Percentiles rank a stretch among this genome's conserved stretches.
Conservation (phyloP, 2,329 filamentous ascomycete species). For the Aspergillus pseudonomiae region DNA sequence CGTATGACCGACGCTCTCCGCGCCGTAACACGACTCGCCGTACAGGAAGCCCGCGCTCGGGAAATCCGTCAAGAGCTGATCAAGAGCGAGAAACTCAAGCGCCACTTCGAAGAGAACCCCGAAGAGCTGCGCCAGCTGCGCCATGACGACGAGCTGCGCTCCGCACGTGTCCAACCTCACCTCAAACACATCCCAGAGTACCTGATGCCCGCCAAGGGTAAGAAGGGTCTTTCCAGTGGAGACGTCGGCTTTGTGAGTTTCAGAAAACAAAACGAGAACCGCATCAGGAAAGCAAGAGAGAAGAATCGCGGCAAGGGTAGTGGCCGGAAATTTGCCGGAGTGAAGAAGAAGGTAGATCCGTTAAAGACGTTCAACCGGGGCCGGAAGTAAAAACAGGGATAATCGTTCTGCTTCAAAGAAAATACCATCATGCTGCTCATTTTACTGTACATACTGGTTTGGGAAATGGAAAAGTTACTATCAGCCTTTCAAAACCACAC, state of each 20-base stretch:
- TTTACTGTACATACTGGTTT: conserved; percentile 1
- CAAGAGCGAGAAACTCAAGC: conserved; percentile 90
- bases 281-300: conserved; percentile 53
- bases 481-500: neutral
- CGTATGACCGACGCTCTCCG: conserved; percentile 90
- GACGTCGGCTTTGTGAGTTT: conserved; percentile 78
- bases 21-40: conserved; percentile 83
- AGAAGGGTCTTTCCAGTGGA: conserved; percentile 65
- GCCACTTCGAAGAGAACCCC: conserved; percentile 97
- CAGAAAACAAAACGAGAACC: conserved; percentile 53
- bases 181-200: conserved; percentile 95
- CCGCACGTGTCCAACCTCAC: conserved; percentile 83
- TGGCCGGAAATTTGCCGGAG: conserved; percentile 54
- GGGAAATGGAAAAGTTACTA: neutral
- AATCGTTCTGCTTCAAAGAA: neutral
- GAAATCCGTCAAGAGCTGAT: conserved; percentile 88
- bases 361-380: conserved; percentile 81
- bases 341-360: conserved; percentile 68
- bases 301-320: conserved; percentile 43
- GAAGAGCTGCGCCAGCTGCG: conserved; percentile 82
- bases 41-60: conserved; percentile 84
- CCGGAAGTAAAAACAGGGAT: conserved; percentile 29
- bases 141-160: conserved; percentile 85
- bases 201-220: conserved; percentile 76
- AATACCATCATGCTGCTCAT: neutral